Evolutionary conservation across 345 rosid genomes (phyloP).

Genomic region (Erysimum cheiranthoides): DNA sequence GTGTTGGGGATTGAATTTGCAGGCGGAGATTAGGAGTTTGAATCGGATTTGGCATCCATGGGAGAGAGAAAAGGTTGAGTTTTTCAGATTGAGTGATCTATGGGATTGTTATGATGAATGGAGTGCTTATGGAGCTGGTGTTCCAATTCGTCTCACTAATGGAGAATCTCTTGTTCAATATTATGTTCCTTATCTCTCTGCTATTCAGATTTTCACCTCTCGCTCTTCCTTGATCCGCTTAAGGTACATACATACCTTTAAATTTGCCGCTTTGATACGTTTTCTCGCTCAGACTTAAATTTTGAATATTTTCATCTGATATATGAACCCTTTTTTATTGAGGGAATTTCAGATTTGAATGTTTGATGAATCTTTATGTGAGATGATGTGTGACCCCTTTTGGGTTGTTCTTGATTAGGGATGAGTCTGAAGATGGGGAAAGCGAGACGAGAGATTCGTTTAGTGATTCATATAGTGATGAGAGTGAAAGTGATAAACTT

Average conservation of each 20-base stretch:
- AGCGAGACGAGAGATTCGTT: constrained; percentile 79
- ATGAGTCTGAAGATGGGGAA: constrained; percentile 76
- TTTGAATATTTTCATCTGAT: no score
- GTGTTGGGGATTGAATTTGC: constrained; percentile 26
- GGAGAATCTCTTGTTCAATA: constrained; percentile 92
- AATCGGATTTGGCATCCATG: constrained; percentile 92
- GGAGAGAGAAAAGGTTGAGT: constrained; percentile 91
- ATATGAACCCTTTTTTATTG: no score
- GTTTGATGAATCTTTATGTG: constrained; percentile 9
- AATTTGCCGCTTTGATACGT: background rate
- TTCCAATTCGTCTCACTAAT: constrained; percentile 68
- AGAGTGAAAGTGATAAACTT: constrained; percentile 84
- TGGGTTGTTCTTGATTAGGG: constrained; percentile 52
- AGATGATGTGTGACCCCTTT: background rate
- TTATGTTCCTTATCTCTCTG: constrained; percentile 97
- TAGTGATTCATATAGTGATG: constrained; percentile 89
- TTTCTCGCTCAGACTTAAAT: no score
- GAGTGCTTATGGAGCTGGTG: constrained; percentile 99
- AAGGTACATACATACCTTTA: constrained; percentile 53
- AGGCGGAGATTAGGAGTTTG: constrained; percentile 85
- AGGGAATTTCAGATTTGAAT: background rate
- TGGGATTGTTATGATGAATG: constrained; percentile 96
- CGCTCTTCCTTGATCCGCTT: constrained; percentile 66
- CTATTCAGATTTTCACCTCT: constrained; percentile 92
- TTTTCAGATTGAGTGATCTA: constrained; percentile 78